Conservation (phyloP, 345 rosid genomes). For the Hirschfeldia incana region DNA sequence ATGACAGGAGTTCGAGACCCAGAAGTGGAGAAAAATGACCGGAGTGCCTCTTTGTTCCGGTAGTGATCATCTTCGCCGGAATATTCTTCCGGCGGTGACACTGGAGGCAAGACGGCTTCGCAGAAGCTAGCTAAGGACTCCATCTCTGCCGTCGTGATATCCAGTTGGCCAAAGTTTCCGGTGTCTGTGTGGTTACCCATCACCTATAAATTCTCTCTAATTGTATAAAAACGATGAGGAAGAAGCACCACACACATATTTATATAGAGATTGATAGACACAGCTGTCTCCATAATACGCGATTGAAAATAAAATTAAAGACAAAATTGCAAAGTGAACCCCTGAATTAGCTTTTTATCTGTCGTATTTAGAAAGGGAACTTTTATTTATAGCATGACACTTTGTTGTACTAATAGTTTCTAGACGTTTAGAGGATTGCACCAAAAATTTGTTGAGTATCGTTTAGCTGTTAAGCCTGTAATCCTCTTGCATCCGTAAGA, state of each 20-base stretch:
- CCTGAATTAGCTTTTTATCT: not conserved
- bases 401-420: not conserved
- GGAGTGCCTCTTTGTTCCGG: constrained; percentile 31
- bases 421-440: no score
- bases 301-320: no score
- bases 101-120: constrained; percentile 58
- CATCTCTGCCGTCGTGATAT: constrained; percentile 56
- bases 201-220: not conserved
- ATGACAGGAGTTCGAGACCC: constrained; percentile 42
- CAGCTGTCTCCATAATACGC: constrained; percentile 15
- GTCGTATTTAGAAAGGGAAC: not conserved
- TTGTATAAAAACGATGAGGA: not conserved
- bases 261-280: not conserved
- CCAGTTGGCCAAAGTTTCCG: constrained; percentile 10
- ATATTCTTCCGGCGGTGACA: constrained; percentile 22
- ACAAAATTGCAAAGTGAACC: constrained; percentile 20
- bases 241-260: not conserved
- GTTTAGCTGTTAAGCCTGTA: no score
- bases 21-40: constrained; percentile 50
- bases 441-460: no score
- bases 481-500: no score
- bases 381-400: not conserved
- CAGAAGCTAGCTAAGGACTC: constrained; percentile 51
- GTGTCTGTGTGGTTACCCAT: constrained; percentile 27
- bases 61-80: constrained; percentile 11